These are phyloP conservation scores for Extremus antarcticus DNA, from an alignment of 495 filamentous ascomycete species.

Conservation along the genomic window DNA sequence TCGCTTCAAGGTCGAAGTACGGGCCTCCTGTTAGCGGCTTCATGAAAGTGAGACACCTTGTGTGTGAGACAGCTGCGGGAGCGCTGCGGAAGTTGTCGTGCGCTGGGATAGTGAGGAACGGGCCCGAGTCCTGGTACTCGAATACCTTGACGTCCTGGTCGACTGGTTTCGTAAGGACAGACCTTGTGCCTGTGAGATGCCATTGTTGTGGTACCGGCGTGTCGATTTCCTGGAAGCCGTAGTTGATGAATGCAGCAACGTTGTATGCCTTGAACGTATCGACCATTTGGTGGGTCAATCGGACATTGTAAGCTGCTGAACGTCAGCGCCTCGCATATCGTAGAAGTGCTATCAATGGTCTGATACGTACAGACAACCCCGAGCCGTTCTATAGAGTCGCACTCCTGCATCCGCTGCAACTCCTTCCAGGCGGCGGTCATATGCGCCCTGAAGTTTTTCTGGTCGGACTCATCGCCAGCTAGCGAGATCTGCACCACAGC, in stretches of 20 bases:
- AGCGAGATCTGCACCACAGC: conserved; percentile 36
- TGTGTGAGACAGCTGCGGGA: conserved; percentile 39
- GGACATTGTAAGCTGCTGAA: conserved; percentile 2
- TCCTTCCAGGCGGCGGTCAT: conserved; percentile 17
- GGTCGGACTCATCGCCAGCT: conserved; percentile 2
- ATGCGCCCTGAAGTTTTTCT: conserved; percentile 4
- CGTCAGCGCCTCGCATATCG: no score
- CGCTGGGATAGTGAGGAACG: conserved; percentile 35
- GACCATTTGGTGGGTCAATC: neutral
- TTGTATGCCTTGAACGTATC: conserved; percentile 11
- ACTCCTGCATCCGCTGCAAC: conserved; percentile 23
- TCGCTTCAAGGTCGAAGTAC: conserved; percentile 47
- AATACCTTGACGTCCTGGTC: conserved; percentile 9
- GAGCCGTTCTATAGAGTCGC: conserved; percentile 23
- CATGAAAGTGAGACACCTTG: conserved; percentile 40
- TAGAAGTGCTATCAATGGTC: no score
- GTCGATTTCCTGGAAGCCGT: conserved; percentile 7
- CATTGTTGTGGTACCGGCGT: conserved; percentile 1
- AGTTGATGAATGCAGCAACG: conserved; percentile 30
- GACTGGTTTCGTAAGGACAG: conserved; percentile 4
- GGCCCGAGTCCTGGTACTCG: conserved; percentile 26
- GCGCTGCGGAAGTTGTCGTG: conserved; percentile 31
- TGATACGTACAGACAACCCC: conserved; percentile 30
- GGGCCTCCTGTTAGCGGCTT: conserved; percentile 42
- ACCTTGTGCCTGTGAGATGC: conserved; percentile 12